Evolutionary conservation across 2,329 filamentous ascomycete genomes (phyloP).

Genomic region (Sphaerostilbella broomeana): DNA sequence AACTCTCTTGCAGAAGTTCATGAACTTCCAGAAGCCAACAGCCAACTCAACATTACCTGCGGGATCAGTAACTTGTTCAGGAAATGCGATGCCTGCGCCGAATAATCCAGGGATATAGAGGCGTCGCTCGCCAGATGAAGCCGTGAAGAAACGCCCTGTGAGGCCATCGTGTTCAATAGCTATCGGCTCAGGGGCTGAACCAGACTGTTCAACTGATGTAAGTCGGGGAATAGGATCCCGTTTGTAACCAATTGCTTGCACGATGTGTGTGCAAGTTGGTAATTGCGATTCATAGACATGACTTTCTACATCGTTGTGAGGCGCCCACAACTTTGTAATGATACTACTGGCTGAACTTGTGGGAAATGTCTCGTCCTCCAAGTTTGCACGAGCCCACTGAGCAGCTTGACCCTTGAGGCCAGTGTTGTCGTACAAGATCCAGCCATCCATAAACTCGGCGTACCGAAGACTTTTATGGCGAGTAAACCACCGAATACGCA

Average conservation of each 20-base stretch:
- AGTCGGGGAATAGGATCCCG: constrained; percentile 44
- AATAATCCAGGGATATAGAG: constrained; percentile 44
- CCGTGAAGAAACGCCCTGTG: constrained; percentile 17
- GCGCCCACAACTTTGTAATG: constrained; percentile 41
- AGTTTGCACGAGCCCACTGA: constrained; percentile 50
- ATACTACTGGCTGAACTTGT: constrained; percentile 39
- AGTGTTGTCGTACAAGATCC: constrained; percentile 60
- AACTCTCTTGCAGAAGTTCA: constrained; percentile 53
- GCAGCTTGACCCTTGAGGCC: constrained; percentile 57
- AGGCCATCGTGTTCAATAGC: constrained; percentile 38
- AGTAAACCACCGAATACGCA: constrained; percentile 56
- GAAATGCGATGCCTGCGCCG: constrained; percentile 58
- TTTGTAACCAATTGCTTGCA: constrained; percentile 55
- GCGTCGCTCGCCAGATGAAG: constrained; percentile 15
- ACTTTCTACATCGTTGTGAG: constrained; percentile 34
- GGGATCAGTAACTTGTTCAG: constrained; percentile 54
- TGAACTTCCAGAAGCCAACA: constrained; percentile 60
- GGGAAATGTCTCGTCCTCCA: constrained; percentile 45
- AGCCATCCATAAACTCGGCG: constrained; percentile 54
- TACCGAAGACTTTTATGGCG: constrained; percentile 51
- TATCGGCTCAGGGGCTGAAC: constrained; percentile 30
- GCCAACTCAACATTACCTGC: constrained; percentile 54
- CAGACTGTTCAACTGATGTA: constrained; percentile 20
- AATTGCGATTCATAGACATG: constrained; percentile 40
- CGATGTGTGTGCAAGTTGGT: constrained; percentile 43